A percentile compares a stretch with the other conserved stretches of the same genome.
Conservation (phyloP, 257 asterid species). For the Fraxinus anomala region DNA sequence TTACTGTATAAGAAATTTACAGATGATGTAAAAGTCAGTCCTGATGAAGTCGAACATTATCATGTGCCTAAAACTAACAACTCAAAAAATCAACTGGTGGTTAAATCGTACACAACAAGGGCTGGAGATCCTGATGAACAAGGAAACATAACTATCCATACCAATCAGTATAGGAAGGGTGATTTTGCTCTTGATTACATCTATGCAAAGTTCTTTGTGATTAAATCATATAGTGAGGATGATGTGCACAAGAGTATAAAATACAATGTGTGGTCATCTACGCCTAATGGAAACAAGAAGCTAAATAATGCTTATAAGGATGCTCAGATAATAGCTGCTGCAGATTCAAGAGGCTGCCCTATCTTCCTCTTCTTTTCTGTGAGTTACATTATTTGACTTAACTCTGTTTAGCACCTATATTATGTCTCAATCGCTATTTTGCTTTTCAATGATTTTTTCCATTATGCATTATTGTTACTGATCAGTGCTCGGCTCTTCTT, state of each 20-base stretch:
- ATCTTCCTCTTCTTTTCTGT: conserved; percentile 91
- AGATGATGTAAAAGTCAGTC: conserved; percentile 39
- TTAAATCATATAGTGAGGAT: conserved; percentile 94
- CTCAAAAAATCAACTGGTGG: conserved; percentile 52
- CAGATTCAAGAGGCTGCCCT: conserved; percentile 66
- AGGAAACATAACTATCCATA: conserved; percentile 63
- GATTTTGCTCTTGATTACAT: conserved; percentile 58
- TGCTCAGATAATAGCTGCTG: conserved; percentile 64
- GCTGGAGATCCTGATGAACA: conserved; percentile 73
- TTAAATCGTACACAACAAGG: conserved; percentile 69
- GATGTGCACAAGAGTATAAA: conserved; percentile 95
- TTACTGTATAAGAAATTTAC: conserved; percentile 39
- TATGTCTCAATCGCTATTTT: no score
- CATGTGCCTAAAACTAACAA: conserved; percentile 47
- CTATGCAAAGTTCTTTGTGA: conserved; percentile 78
- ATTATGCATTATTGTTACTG: conserved; percentile 7
- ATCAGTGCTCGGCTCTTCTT: conserved; percentile 12
- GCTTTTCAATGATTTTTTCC: no score
- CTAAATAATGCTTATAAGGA: conserved; percentile 77
- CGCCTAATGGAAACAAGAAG: conserved; percentile 91
- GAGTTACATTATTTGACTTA: conserved; percentile 32
- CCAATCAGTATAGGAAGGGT: conserved; percentile 59
- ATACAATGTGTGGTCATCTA: conserved; percentile 93
- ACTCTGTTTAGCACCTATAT: not conserved
- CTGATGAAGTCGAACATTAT: conserved; percentile 50